Evolutionary conservation across 129 eudicot species (phyloP).

Genomic region (Flaveria sonorensis): DNA sequence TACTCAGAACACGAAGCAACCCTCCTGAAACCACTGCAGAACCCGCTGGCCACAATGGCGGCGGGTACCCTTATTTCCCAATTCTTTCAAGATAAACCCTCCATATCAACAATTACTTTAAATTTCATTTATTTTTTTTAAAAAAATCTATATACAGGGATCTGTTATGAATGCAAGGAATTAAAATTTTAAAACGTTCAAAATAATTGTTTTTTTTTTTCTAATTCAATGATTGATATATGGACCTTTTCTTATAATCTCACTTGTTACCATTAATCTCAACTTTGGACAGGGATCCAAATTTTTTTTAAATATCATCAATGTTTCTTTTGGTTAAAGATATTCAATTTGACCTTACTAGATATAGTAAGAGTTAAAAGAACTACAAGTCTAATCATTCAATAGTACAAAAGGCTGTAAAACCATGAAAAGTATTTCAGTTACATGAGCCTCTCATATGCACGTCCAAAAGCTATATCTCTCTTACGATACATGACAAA

Average conservation of each 20-base stretch:
- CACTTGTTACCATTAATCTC: background rate
- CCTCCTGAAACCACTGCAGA: too few relatives aligned
- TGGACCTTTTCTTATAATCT: background rate
- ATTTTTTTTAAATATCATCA: background rate
- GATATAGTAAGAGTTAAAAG: background rate
- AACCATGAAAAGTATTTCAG: background rate
- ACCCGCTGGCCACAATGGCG: too few relatives aligned
- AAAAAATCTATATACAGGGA: too few relatives aligned
- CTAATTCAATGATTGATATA: background rate
- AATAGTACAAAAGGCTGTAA: background rate
- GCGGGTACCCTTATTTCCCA: too few relatives aligned
- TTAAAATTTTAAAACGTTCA: too few relatives aligned
- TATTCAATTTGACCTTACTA: background rate
- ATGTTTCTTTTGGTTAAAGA: constrained; percentile 1
- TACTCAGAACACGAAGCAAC: too few relatives aligned
- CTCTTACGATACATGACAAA: constrained; percentile 26
- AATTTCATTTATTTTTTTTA: too few relatives aligned
- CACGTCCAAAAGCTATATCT: constrained; percentile 33
- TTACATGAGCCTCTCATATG: constrained; percentile 31
- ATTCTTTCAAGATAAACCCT: too few relatives aligned
- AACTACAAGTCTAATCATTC: background rate
- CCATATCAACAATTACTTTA: too few relatives aligned
- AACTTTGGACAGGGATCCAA: background rate
- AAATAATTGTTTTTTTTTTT: background rate
- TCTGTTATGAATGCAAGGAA: too few relatives aligned